Evolutionary conservation across 2,329 filamentous ascomycete species (phyloP).

Genomic region (Aspergillus quadrilineatus): DNA sequence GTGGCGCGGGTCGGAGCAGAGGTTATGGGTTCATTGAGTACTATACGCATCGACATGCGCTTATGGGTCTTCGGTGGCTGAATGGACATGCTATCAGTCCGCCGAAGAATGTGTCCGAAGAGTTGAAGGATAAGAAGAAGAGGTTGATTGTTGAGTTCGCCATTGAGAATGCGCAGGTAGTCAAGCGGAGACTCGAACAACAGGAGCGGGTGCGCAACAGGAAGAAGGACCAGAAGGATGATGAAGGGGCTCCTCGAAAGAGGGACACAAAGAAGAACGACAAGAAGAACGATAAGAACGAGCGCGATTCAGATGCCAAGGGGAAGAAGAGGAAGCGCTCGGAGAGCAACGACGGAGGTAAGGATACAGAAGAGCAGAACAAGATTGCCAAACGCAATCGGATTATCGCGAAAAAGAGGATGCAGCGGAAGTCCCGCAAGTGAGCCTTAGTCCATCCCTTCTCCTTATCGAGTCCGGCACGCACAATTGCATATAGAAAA

Average conservation of each 20-base stretch:
- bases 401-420: slow-evolving; percentile 82
- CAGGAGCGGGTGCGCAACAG: slow-evolving; percentile 29
- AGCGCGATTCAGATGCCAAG: slow-evolving; percentile 18
- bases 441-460: slow-evolving; percentile 23
- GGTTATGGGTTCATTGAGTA: slow-evolving; percentile 99
- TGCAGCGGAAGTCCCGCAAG: slow-evolving; percentile 67
- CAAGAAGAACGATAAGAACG: background rate
- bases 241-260: slow-evolving; percentile 1
- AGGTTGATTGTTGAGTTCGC: slow-evolving; percentile 94
- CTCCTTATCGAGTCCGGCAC: background rate
- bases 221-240: slow-evolving; percentile 2
- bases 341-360: slow-evolving; percentile 23
- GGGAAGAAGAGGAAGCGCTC: slow-evolving; percentile 37
- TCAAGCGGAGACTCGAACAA: slow-evolving; percentile 64
- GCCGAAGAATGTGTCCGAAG: slow-evolving; percentile 32
- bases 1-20: slow-evolving; percentile 76
- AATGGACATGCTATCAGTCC: slow-evolving; percentile 68
- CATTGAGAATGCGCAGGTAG: slow-evolving; percentile 95
- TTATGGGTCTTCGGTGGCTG: slow-evolving; percentile 92
- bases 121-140: slow-evolving; percentile 71
- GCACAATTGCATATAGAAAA: background rate
- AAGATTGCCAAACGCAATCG: slow-evolving; percentile 65
- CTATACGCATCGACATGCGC: slow-evolving; percentile 83
- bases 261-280: background rate
- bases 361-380: slow-evolving; percentile 47